phyloP scores from a whole-genome alignment of 306 rosid genomes.

The Comarum palustre region DNA sequence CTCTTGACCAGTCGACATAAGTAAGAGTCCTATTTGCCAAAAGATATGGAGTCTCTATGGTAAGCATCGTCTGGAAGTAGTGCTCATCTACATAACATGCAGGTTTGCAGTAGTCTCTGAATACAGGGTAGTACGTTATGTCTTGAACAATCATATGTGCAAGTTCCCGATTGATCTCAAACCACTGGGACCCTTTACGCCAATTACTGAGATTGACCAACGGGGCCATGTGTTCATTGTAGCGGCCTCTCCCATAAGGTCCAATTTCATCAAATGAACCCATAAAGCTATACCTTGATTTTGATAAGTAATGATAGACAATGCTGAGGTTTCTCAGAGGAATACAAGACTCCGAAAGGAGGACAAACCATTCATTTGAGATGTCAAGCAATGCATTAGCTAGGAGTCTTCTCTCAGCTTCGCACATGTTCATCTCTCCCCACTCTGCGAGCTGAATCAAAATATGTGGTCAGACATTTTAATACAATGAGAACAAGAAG shows the following conservation, averaged over 20 bases:
- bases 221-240: constrained; percentile 69
- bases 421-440: constrained; percentile 99
- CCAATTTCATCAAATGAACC: constrained; percentile 81
- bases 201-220: constrained; percentile 75
- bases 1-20: constrained; percentile 95
- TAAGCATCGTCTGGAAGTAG: constrained; percentile 91
- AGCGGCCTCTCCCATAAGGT: constrained; percentile 96
- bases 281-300: constrained; percentile 81
- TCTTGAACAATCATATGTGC: constrained; percentile 70
- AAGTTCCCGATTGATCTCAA: constrained; percentile 71
- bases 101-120: constrained; percentile 69
- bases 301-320: constrained; percentile 62
- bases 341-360: constrained; percentile 87
- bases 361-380: constrained; percentile 93
- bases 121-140: constrained; percentile 60
- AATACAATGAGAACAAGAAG: not conserved
- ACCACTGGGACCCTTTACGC: constrained; percentile 98
- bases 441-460: constrained; percentile 73
- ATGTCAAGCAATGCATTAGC: constrained; percentile 92
- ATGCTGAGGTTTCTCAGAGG: constrained; percentile 85
- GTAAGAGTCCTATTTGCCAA: constrained; percentile 86
- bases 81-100: constrained; percentile 95
- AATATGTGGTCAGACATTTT: not conserved
- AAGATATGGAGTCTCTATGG: constrained; percentile 63
- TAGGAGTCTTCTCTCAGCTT: constrained; percentile 89